These are phyloP conservation scores for Zygosaccharomyces lentus DNA, from an alignment of 805 yeast genomes.

Conservation along the genomic window DNA sequence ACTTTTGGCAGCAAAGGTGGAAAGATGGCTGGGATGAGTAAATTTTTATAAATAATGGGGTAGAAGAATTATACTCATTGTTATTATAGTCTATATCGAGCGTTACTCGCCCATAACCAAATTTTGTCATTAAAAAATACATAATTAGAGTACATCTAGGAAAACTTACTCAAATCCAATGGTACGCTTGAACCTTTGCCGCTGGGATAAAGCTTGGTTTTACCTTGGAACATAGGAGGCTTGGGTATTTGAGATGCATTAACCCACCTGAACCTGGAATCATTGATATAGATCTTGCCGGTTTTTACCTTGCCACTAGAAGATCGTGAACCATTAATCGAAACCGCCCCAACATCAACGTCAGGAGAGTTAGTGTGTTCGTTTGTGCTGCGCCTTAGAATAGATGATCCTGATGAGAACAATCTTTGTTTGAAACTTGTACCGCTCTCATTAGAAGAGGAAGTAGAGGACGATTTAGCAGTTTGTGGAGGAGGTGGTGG, in stretches of 20 bases:
- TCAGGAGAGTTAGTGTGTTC: slow-evolving; percentile 25
- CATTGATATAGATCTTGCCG: slow-evolving; percentile 53
- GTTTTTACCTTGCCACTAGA: slow-evolving; percentile 26
- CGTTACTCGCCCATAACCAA: background rate
- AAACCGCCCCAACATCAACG: slow-evolving; percentile 23
- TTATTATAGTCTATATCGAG: background rate
- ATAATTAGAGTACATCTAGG: slow-evolving; percentile 9
- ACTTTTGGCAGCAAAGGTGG: slow-evolving; percentile 92
- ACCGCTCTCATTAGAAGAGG: slow-evolving; percentile 12
- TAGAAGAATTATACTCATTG: background rate
- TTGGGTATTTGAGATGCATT: slow-evolving; percentile 71
- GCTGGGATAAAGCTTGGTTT: slow-evolving; percentile 81
- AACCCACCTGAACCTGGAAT: slow-evolving; percentile 61
- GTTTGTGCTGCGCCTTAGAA: slow-evolving; percentile 30
- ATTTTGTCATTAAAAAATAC: slow-evolving; percentile 1
- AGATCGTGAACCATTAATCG: slow-evolving; percentile 26
- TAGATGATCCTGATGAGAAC: slow-evolving; percentile 28
- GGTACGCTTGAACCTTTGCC: slow-evolving; percentile 95
- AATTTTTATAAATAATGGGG: slow-evolving; percentile 4
- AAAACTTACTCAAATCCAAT: slow-evolving; percentile 48
- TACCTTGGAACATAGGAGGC: slow-evolving; percentile 76
- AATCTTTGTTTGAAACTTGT: slow-evolving; percentile 27
- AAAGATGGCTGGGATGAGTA: slow-evolving; percentile 77
- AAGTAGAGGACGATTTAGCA: slow-evolving; percentile 2
- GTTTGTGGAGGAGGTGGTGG: slow-evolving; percentile 26